Evolutionary conservation across 176 grass and related monocot genomes (phyloP), one percentile per base, ranked within the genome.

Genomic region (Themeda triandra): DNA sequence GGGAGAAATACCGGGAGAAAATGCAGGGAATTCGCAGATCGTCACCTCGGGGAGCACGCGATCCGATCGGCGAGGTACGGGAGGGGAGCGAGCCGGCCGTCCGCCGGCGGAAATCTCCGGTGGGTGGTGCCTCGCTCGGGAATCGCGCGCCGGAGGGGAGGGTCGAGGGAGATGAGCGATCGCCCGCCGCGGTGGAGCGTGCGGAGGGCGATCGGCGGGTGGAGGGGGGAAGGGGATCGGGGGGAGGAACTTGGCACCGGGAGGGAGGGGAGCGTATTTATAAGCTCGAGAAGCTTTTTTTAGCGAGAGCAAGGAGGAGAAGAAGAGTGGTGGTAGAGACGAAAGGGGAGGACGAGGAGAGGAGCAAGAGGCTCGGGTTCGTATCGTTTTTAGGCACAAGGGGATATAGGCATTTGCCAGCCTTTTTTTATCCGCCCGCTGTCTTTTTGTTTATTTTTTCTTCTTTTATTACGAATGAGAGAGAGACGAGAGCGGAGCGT

Each of bases 151-250:
- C 14, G 17, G 23, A 42, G 27, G 27, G 10, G 39, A 29, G 25
- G 71, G 56, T 66, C 41, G 63, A 73, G 41, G 87, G 82, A 28
- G 87, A 39, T 63, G 84, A 77, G 45, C 84, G 88, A 90, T 90
- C 88, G 88, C 88, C 84, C 84, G 60, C 88, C 83, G 84, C 84
- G 78, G 84, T 83, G 88, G 83, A 80, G 48, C 83, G 83, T 82
- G 88, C 88, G 88, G 79, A 76, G 85, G 88, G 88, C 88, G 88
- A 90, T 86, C 88, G 84, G 31, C 79, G 42, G 82, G 88, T 13
- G 67, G 36, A 66, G 41, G 5, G 66, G 65, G 67, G 88, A 86
- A 83, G 88, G 88, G 79, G 88, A 86, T 83, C 84, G 73, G 46
- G 64, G 54, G 54, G 78, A 78, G 79, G 79, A 86, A 46, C 72